phyloP scores from a whole-genome alignment of 1,139 yeast genomes.

The Scheffersomyces lignicola region DNA sequence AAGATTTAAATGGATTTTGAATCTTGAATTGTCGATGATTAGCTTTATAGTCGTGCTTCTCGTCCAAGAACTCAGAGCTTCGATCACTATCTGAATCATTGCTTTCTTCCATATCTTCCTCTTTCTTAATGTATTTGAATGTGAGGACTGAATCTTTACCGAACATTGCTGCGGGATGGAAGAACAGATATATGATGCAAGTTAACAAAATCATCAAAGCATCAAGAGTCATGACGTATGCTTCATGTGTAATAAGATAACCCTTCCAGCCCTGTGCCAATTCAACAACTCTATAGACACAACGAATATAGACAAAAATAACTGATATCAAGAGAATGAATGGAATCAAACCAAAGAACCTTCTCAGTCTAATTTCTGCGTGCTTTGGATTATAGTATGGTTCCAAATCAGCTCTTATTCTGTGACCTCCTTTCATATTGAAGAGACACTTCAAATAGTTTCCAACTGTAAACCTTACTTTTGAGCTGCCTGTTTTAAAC shows the following conservation, averaged over 20 bases:
- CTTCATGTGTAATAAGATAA: slow-evolving; percentile 32
- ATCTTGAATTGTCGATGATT: slow-evolving; percentile 4
- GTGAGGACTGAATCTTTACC: slow-evolving; percentile 20
- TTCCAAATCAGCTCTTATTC: slow-evolving; percentile 17
- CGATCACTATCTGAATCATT: slow-evolving; percentile 1
- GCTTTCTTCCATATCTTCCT: slow-evolving; percentile 3
- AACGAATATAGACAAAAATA: slow-evolving; percentile 27
- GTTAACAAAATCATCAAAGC: slow-evolving; percentile 24
- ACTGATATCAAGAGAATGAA: slow-evolving; percentile 21
- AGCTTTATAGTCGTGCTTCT: slow-evolving; percentile 2
- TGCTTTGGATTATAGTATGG: slow-evolving; percentile 17
- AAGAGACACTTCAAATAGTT: slow-evolving; percentile 19
- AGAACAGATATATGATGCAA: slow-evolving; percentile 18
- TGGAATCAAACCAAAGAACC: slow-evolving; percentile 24
- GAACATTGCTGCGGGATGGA: slow-evolving; percentile 29
- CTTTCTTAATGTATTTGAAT: slow-evolving; percentile 6
- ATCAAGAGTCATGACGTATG: slow-evolving; percentile 27
- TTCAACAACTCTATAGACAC: slow-evolving; percentile 34
- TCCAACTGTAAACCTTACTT: slow-evolving; percentile 5
- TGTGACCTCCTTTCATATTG: slow-evolving; percentile 21
- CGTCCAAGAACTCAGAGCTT: neutral
- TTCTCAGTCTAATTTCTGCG: slow-evolving; percentile 16
- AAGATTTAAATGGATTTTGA: slow-evolving; percentile 3
- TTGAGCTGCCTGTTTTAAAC: slow-evolving; percentile 15
- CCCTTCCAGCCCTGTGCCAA: slow-evolving; percentile 36